Evolutionary conservation across 805 yeast genomes (phyloP).

Genomic region (Ogataea dorogensis): DNA sequence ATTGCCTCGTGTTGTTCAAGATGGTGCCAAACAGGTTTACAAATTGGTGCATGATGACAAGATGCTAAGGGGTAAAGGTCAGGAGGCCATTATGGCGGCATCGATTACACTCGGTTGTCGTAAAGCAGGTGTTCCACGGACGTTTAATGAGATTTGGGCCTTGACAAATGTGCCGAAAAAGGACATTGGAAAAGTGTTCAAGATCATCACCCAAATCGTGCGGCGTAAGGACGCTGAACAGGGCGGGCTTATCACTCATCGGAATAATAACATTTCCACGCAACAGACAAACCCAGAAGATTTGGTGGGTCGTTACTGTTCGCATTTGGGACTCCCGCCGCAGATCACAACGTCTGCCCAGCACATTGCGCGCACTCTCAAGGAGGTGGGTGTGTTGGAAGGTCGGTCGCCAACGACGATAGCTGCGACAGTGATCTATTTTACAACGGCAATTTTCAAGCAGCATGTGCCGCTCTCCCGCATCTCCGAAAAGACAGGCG

Average conservation of each 20-base stretch:
- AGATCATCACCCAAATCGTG: slow-evolving; percentile 64
- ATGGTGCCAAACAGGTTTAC: slow-evolving; percentile 95
- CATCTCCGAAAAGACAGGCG: slow-evolving; percentile 91
- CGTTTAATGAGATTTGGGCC: slow-evolving; percentile 95
- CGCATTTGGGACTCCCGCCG: slow-evolving; percentile 83
- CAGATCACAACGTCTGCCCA: slow-evolving; percentile 92
- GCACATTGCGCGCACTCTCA: slow-evolving; percentile 83
- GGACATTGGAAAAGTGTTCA: slow-evolving; percentile 90
- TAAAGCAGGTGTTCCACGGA: slow-evolving; percentile 88
- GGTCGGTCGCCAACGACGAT: slow-evolving; percentile 97
- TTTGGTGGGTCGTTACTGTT: slow-evolving; percentile 91
- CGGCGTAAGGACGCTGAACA: slow-evolving; percentile 52
- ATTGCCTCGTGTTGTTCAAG: slow-evolving; percentile 91
- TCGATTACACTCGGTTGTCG: slow-evolving; percentile 93
- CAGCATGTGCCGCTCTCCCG: slow-evolving; percentile 71
- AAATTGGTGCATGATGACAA: slow-evolving; percentile 87
- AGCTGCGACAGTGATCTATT: slow-evolving; percentile 95
- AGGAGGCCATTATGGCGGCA: slow-evolving; percentile 94
- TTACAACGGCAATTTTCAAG: slow-evolving; percentile 87
- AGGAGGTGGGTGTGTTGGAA: slow-evolving; percentile 89
- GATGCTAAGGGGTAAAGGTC: slow-evolving; percentile 83
- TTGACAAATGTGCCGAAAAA: slow-evolving; percentile 89
- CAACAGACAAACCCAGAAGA: slow-evolving; percentile 93
- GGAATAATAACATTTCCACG: slow-evolving; percentile 55
- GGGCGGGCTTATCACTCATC: slow-evolving; percentile 42